Conservation (phyloP, 1,284 basidiomycete species). For the Apiotrichum siamense region DNA sequence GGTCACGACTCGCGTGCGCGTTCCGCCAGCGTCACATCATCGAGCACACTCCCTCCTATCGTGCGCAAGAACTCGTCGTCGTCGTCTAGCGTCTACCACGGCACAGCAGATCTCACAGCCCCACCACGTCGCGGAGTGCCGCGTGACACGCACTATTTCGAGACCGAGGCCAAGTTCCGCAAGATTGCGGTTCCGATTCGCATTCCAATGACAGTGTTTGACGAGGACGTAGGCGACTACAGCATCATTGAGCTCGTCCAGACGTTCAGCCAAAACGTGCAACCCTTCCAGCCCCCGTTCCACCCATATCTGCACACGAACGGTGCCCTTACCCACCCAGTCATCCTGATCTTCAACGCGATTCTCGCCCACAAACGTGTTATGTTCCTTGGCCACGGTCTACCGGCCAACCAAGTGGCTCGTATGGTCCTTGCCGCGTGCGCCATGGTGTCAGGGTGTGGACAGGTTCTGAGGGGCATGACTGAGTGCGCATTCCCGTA, state of each 20-base stretch:
- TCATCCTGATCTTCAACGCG: constrained; percentile 92
- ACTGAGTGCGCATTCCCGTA: constrained; percentile 89
- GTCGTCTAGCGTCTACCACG: constrained; percentile 3
- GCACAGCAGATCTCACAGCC: constrained; percentile 2
- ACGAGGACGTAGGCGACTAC: constrained; percentile 96
- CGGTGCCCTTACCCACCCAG: constrained; percentile 81
- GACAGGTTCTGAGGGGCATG: constrained; percentile 73
- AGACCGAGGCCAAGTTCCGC: constrained; percentile 74
- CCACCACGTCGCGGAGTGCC: constrained; percentile 42
- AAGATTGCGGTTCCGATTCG: constrained; percentile 73
- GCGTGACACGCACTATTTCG: constrained; percentile 89
- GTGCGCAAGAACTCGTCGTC: constrained; percentile 13
- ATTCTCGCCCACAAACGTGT: constrained; percentile 88
- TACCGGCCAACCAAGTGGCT: constrained; percentile 79
- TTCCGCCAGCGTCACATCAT: constrained; percentile 3
- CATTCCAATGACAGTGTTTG: constrained; percentile 75
- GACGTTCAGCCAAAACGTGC: constrained; percentile 68
- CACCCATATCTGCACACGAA: constrained; percentile 91
- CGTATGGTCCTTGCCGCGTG: constrained; percentile 88
- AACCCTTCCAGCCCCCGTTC: constrained; percentile 61
- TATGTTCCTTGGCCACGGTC: constrained; percentile 82
- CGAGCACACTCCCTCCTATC: constrained; percentile 3
- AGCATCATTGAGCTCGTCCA: constrained; percentile 85
- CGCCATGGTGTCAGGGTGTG: constrained; percentile 83
- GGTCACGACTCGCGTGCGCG: constrained; percentile 1